Evolutionary conservation across 2,329 filamentous ascomycete species (phyloP), one percentile per base, ranked within the genome.

Genomic region (Aureobasidium musti): DNA sequence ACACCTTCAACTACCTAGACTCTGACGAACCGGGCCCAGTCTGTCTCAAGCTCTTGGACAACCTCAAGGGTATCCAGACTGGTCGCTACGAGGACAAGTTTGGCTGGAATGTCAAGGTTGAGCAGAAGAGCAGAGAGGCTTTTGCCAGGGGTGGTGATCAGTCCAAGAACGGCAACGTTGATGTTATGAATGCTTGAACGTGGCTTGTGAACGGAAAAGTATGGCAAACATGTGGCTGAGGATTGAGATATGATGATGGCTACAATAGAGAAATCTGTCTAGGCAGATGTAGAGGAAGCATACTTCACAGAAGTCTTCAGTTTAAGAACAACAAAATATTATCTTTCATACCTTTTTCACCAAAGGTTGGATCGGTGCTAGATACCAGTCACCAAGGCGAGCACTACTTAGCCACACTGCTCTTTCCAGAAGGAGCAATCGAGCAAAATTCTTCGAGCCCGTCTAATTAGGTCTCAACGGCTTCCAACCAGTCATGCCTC

Each of bases 61-160:
- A 89, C 65, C 83, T 98, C 64, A 90, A 96, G 81, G 92, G 87
- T 1, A 92, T 98, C 68, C 94, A 98, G 81, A 84, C 86, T 43
- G 93, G 93, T 33, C 91, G 90, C 78, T 81, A 90, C 49, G 81
- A 89, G 76, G 94, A 98, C 76, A 79, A 81, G 66, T 91, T 93
- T 74, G 87, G 86, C 4, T 97, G 92, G 93, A 84, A 85, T 56
- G 77, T 79, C 69, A 73, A 73, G 54, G 80, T 83, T 54, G 73
- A 71, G 37, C 19, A 43, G 19, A 19, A 30, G 26, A 52, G 49
- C 4, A 52, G 26, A n/a, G 49, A 52, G 26, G 17, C 14, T 1
- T 52, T 30, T 52, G 49, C 14, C 3, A 30, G n/a, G 7, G 21
- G 13, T 3, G 43, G n/a, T 1, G 60, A 41, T n/a, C 35, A 53